Conservation (phyloP, 768 basidiomycete species). For the Artomyces pyxidatus region DNA sequence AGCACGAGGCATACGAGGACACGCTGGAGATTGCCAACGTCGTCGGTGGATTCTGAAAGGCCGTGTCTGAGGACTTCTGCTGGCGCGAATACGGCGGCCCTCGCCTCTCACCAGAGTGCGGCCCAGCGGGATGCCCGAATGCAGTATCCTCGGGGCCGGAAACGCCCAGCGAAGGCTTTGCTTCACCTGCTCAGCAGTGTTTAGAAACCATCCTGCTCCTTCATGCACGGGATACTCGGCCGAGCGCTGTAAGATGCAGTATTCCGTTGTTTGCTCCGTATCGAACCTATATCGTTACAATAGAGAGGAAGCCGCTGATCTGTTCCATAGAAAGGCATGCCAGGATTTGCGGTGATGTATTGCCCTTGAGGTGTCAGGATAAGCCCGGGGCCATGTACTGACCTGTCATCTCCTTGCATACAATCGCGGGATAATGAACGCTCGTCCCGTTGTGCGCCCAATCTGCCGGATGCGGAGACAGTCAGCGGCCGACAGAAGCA, state of each 20-base stretch:
- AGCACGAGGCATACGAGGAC: not conserved
- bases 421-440: not conserved
- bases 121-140: slow-evolving; percentile 4
- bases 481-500: not conserved
- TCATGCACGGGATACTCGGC: not conserved
- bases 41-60: not conserved
- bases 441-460: not conserved
- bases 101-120: not conserved
- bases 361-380: not conserved
- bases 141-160: slow-evolving; percentile 1
- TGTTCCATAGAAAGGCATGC: not conserved
- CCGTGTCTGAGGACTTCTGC: not conserved
- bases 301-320: not conserved
- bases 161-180: not conserved
- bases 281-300: too few species aligned
- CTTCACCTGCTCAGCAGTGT: not conserved
- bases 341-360: not conserved
- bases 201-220: too few species aligned
- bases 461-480: not conserved
- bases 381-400: not conserved
- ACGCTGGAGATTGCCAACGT: not conserved
- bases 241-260: too few species aligned
- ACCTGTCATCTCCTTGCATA: not conserved
- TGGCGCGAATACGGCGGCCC: slow-evolving; percentile 2
- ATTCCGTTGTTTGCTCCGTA: too few species aligned